Percentiles rank a stretch among this genome's conserved stretches.
Evolutionary conservation across 2,329 filamentous ascomycete species (phyloP).

Genomic region (Colletotrichum gloeosporioides): DNA sequence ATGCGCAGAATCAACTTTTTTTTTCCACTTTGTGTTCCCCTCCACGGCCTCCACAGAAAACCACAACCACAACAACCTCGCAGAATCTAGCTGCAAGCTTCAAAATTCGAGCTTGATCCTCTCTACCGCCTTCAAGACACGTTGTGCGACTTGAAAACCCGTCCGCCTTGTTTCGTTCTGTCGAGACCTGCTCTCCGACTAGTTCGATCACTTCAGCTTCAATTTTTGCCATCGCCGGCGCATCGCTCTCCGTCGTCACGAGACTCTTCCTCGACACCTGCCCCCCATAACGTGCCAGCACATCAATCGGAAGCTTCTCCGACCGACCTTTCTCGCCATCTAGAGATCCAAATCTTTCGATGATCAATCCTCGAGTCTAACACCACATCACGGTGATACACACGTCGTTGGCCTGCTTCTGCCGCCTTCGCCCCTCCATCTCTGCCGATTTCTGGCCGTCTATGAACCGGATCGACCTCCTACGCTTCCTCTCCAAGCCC

Average conservation of each 20-base stretch:
- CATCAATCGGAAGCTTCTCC: not conserved
- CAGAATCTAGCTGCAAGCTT: conserved; percentile 8
- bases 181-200: not conserved
- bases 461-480: conserved; percentile 91
- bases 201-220: not conserved
- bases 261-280: not conserved
- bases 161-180: not conserved
- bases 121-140: not conserved
- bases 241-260: not conserved
- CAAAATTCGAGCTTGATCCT: conserved; percentile 9
- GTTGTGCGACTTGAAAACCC: not conserved
- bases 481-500: conserved; percentile 93
- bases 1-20: conserved; percentile 16
- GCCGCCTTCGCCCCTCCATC: not conserved
- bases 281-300: not conserved
- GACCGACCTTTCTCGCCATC: not conserved
- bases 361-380: not conserved
- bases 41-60: not conserved
- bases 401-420: conserved; percentile 1
- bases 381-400: not conserved
- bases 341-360: not conserved
- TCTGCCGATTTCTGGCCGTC: conserved; percentile 45
- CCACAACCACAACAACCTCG: conserved; percentile 5
- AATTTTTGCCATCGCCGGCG: not conserved
- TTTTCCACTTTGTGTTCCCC: conserved; percentile 1